Evolutionary conservation across 441 rosid species (phyloP).

Genomic region (Manihot esculenta): DNA sequence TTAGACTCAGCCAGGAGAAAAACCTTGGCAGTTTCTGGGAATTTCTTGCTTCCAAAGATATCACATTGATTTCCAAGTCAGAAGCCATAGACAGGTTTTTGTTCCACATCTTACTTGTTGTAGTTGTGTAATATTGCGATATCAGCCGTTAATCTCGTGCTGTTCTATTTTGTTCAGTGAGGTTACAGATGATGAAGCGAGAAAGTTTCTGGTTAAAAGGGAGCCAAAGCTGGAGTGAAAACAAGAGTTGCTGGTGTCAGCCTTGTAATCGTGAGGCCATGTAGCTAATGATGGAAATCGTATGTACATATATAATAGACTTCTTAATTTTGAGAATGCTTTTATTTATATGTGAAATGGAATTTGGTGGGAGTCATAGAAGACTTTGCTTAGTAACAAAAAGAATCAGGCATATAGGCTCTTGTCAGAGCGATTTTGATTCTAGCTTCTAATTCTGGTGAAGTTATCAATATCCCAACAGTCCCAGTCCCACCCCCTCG

Average conservation of each 20-base stretch:
- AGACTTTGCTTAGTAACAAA: not conserved
- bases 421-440: not conserved
- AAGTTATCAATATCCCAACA: too few species aligned
- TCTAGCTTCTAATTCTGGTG: too few species aligned
- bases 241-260: not conserved
- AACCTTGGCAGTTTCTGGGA: constrained; percentile 42
- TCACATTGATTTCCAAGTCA: constrained; percentile 68
- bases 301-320: not conserved
- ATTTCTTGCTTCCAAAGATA: constrained; percentile 45
- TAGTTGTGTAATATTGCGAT: not conserved
- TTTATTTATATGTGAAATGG: not conserved
- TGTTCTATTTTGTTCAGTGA: constrained; percentile 47
- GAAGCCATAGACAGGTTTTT: constrained; percentile 86
- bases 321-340: not conserved
- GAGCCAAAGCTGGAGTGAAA: constrained; percentile 41
- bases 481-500: too few species aligned
- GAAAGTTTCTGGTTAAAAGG: constrained; percentile 39
- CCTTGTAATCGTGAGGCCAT: not conserved
- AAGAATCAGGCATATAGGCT: not conserved
- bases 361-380: not conserved
- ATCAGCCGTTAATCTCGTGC: constrained; percentile 1
- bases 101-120: not conserved
- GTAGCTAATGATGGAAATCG: not conserved
- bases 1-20: constrained; percentile 41
- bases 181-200: constrained; percentile 60